phyloP scores from a whole-genome alignment of 495 filamentous ascomycete genomes.

The Daldinia bambusicola region DNA sequence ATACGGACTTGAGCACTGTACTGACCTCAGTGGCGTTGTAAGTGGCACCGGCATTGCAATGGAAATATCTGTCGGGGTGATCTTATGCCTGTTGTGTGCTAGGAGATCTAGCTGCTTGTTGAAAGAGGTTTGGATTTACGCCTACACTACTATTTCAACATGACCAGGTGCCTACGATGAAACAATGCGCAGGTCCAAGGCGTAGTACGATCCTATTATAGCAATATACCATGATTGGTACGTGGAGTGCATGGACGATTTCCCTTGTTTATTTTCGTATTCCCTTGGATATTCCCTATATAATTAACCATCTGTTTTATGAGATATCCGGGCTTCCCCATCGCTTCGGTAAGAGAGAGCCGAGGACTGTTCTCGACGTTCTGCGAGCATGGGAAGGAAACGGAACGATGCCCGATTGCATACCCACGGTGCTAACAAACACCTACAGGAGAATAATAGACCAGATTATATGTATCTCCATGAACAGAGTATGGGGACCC shows the following conservation, averaged over 20 bases:
- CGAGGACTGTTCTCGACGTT: too few species aligned
- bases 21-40: background rate
- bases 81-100: background rate
- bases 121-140: background rate
- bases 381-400: too few species aligned
- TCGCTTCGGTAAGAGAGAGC: too few species aligned
- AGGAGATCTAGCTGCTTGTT: background rate
- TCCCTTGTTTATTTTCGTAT: background rate
- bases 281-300: background rate
- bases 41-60: background rate
- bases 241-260: background rate
- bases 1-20: too few species aligned
- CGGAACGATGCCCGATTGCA: too few species aligned
- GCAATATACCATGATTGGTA: background rate
- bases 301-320: background rate
- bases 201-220: background rate
- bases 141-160: background rate
- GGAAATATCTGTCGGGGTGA: background rate
- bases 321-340: too few species aligned
- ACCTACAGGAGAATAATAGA: too few species aligned
- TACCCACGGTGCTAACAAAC: too few species aligned
- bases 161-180: background rate
- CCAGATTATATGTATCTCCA: too few species aligned
- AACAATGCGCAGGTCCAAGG: background rate
- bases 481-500: too few species aligned